Base-by-base conservation (phyloP, 805 yeast species). In the Candida boidinii region DNA sequence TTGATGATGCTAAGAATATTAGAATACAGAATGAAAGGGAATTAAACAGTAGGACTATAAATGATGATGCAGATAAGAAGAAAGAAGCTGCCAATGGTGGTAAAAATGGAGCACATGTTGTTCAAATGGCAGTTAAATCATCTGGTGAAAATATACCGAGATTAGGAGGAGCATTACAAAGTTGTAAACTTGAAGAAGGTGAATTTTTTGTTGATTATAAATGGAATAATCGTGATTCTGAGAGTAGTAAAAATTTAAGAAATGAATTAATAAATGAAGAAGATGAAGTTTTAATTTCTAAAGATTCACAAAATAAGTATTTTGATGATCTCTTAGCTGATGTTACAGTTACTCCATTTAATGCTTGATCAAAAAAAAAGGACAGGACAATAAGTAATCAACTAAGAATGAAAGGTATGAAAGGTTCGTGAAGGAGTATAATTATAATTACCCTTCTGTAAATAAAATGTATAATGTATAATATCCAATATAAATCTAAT, bases 111-210 rank as follows among this genome's bases (percentile, higher is more conserved):
- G 68, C 76, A 2, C 76, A 77, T 36, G 79, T 82, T 16, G 80
- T 82, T 19, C 87, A 84, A 31, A 76, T 81, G 85, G 68, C 82
- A 12, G 90, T 81, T 4, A 80, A 78, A 47, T 64, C 76, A 17
- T 62, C 68, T 20, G 79, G 71, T 42, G 72, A 70, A 26, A 67
- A 72, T 3, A 76, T 76, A 31, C 67, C 66, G 11, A 66, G 82
- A 48, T 62, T 76, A 37, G 77, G 84, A 12, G 81, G 81, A n/a
- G 85, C 88, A 0, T 58, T 82, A 18, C 54, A 68, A 35, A 76
- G 81, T n/a, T 70, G 73, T 42, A 77, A 76, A 40, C 50, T 62
- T 18, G 78, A 73, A 11, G 81, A 73, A 35, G 85, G 78, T 28
- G 90, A 82, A 48, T 60, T 55, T 2, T 64, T 62, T 31, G 53